Evolutionary conservation across 1,284 basidiomycete species (phyloP).

Genomic region (Coniferiporia weirii): DNA sequence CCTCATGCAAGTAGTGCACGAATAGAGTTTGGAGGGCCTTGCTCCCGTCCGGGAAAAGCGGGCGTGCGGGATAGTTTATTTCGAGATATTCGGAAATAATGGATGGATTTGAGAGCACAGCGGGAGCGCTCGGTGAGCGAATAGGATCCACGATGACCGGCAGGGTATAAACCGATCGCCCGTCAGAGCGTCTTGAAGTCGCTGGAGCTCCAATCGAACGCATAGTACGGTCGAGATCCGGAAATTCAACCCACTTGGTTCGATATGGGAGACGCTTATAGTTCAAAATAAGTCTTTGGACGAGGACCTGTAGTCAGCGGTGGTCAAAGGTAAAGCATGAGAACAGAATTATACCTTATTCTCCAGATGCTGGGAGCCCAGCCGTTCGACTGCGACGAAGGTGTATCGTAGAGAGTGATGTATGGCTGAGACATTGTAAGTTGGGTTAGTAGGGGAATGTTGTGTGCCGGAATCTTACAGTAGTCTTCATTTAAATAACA

Average conservation of each 20-base stretch:
- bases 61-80: conserved; percentile 56
- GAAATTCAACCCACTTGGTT: conserved; percentile 64
- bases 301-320: neutral
- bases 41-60: conserved; percentile 62
- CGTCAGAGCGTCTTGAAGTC: conserved; percentile 47
- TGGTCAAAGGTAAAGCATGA: neutral
- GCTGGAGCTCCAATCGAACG: conserved; percentile 54
- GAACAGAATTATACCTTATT: conserved; percentile 29
- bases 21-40: conserved; percentile 62
- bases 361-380: conserved; percentile 74
- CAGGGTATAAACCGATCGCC: conserved; percentile 56
- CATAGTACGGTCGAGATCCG: conserved; percentile 58
- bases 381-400: conserved; percentile 47
- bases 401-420: conserved; percentile 63
- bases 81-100: conserved; percentile 70
- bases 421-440: conserved; percentile 33
- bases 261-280: conserved; percentile 64
- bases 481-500: conserved; percentile 14
- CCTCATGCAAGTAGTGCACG: conserved; percentile 63
- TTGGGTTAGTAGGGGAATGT: neutral
- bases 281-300: conserved; percentile 58
- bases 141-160: conserved; percentile 54
- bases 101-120: conserved; percentile 46
- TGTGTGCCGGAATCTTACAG: conserved; percentile 5
- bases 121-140: conserved; percentile 24